Conservation (phyloP, 352 stramenopile genomes). For the Hyaloperonospora arabidopsidis region DNA sequence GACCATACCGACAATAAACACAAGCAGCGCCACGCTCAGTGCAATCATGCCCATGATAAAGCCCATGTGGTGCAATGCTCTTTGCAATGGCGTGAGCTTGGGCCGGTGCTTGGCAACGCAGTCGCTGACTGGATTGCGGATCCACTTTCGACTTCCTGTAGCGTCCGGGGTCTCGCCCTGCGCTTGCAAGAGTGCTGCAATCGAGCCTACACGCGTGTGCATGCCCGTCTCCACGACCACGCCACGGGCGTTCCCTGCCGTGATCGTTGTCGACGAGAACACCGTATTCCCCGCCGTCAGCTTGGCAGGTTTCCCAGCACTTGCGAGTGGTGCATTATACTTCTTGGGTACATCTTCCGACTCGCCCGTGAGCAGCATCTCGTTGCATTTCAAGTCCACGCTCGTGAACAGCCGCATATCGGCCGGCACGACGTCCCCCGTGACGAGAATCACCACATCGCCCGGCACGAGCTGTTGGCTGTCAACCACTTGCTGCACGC, state of each 20-base stretch:
- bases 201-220: slow-evolving; percentile 62
- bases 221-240: slow-evolving; percentile 73
- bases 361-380: slow-evolving; percentile 92
- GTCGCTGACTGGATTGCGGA: slow-evolving; percentile 40
- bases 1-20: slow-evolving; percentile 82
- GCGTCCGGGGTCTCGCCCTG: slow-evolving; percentile 20
- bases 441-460: slow-evolving; percentile 84
- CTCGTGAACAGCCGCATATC: slow-evolving; percentile 88
- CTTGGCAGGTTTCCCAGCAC: slow-evolving; percentile 28
- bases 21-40: slow-evolving; percentile 79
- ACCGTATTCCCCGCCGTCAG: slow-evolving; percentile 84
- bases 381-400: slow-evolving; percentile 84
- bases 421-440: slow-evolving; percentile 88
- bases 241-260: slow-evolving; percentile 56
- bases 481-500: slow-evolving; percentile 52
- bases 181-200: slow-evolving; percentile 49
- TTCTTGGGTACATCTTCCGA: slow-evolving; percentile 75
- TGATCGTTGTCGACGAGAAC: slow-evolving; percentile 89
- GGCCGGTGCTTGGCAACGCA: slow-evolving; percentile 58
- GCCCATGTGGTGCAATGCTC: slow-evolving; percentile 90
- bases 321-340: slow-evolving; percentile 32
- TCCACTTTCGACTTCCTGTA: slow-evolving; percentile 26
- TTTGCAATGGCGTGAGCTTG: slow-evolving; percentile 86
- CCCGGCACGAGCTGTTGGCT: slow-evolving; percentile 67
- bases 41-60: slow-evolving; percentile 86